Base-by-base conservation (phyloP, 768 basidiomycete genomes). In the Pulveroboletus ravenelii region DNA sequence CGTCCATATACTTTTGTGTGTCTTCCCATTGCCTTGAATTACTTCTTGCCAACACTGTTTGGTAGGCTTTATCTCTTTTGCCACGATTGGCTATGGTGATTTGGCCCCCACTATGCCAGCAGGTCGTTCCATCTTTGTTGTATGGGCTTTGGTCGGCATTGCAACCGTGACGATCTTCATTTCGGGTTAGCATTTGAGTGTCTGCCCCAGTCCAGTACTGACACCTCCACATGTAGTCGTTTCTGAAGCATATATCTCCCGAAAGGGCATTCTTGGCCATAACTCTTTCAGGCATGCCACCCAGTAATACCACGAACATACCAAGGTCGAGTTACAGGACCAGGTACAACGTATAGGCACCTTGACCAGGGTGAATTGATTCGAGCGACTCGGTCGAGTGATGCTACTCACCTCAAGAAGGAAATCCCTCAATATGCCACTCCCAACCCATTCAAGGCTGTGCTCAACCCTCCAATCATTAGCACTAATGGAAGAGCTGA, bases 131-230 rank as follows among this genome's bases (percentile, higher is more conserved):
- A 74, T 91, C 31, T 91, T 91, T 62, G 76, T 89, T 36, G 78
- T 81, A 3, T 90, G 89, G 89, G 85, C 88, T 0, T 65, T 91
- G 32, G 67, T 89, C 7, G 89, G 87, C 14, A 82, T 89, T 13
- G 86, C 75, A 1, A 80, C 85, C 1, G 79, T 90, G 80, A 87
- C 89, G 0, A 80, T 87, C 25, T 71, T 89, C 13, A 75, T 89
- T 51, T 84, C 87, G 7, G 78, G 87, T 86, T 38, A 8, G 78
- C 8, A n/a, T 43, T n/a, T 18, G 3, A 45, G 41, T 13, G 10
- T 40, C 17, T 15, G 3, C 44, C 4, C 15, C 31, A 9, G 10
- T 9, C 17, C n/a, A 3, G 18, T 14, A 8, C 20, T 58, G 30
- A 61, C 10, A 10, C 27, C 9, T n/a, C n/a, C 15, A 1, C 20